Evolutionary conservation across 306 rosid genomes (phyloP).

Genomic region (Malus orientalis): DNA sequence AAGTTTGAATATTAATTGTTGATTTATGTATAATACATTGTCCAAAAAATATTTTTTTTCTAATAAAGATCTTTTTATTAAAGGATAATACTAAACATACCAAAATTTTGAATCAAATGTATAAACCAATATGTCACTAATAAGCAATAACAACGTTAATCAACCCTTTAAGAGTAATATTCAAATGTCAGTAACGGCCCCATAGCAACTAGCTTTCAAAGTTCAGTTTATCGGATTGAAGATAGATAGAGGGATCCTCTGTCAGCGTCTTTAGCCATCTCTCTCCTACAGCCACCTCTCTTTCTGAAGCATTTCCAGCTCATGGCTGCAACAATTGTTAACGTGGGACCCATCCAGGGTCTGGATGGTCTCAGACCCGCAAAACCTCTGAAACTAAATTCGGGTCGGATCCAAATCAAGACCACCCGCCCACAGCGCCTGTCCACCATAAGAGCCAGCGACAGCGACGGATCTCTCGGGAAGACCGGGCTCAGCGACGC

Average conservation of each 20-base stretch:
- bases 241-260: background rate
- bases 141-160: too few relatives aligned
- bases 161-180: too few relatives aligned
- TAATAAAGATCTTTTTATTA: too few relatives aligned
- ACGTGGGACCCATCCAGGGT: constrained; percentile 33
- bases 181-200: too few relatives aligned
- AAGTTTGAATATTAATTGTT: too few relatives aligned
- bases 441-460: constrained; percentile 46
- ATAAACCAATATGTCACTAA: too few relatives aligned
- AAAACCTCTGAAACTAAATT: constrained; percentile 15
- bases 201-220: background rate
- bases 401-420: constrained; percentile 23
- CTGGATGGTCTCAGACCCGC: constrained; percentile 38
- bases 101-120: too few relatives aligned
- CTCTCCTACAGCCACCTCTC: background rate
- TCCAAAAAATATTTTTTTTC: too few relatives aligned
- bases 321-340: constrained; percentile 54
- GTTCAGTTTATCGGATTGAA: background rate
- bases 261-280: background rate
- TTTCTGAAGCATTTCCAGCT: background rate
- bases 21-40: too few relatives aligned
- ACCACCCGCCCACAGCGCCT: constrained; percentile 19
- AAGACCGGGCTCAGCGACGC: constrained; percentile 51
- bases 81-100: too few relatives aligned
- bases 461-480: constrained; percentile 15